A percentile compares a stretch with the other conserved stretches of the same genome.
These are phyloP conservation scores for Candida incommunis DNA, from an alignment of 805 yeast species.

Conservation along the genomic window DNA sequence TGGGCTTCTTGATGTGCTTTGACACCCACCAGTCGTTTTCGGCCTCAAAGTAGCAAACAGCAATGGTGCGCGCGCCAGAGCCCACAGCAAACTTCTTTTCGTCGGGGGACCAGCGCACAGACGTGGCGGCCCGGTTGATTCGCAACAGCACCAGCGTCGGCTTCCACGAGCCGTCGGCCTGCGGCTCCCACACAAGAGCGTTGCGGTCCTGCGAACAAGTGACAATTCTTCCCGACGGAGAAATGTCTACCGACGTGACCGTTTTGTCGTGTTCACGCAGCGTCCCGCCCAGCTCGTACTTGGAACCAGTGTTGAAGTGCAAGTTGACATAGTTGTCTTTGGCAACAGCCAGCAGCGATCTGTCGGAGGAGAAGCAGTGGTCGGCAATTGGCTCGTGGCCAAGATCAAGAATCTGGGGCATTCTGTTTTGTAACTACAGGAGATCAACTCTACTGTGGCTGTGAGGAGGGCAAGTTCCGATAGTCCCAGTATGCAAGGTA, in stretches of 20 bases:
- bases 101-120: constrained; percentile 86
- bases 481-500: too few relatives aligned
- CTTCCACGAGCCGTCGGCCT: constrained; percentile 46
- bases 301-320: constrained; percentile 39
- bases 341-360: constrained; percentile 60
- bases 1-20: constrained; percentile 91
- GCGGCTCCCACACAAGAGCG: constrained; percentile 89
- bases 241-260: constrained; percentile 88
- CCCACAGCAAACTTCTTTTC: constrained; percentile 97
- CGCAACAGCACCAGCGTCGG: constrained; percentile 87
- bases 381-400: constrained; percentile 82
- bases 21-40: constrained; percentile 99
- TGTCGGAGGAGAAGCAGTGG: constrained; percentile 71
- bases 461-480: neutral
- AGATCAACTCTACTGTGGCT: constrained; percentile 22
- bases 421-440: constrained; percentile 13
- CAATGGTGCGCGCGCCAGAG: constrained; percentile 84
- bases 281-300: constrained; percentile 49
- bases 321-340: constrained; percentile 65
- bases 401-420: constrained; percentile 35
- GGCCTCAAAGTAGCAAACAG: constrained; percentile 89
- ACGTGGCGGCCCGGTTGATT: constrained; percentile 90
- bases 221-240: constrained; percentile 67
- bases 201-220: constrained; percentile 97
- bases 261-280: constrained; percentile 82